Evolutionary conservation across 2,329 filamentous ascomycete species (phyloP).

Genomic region (Grosmannia clavigera): DNA sequence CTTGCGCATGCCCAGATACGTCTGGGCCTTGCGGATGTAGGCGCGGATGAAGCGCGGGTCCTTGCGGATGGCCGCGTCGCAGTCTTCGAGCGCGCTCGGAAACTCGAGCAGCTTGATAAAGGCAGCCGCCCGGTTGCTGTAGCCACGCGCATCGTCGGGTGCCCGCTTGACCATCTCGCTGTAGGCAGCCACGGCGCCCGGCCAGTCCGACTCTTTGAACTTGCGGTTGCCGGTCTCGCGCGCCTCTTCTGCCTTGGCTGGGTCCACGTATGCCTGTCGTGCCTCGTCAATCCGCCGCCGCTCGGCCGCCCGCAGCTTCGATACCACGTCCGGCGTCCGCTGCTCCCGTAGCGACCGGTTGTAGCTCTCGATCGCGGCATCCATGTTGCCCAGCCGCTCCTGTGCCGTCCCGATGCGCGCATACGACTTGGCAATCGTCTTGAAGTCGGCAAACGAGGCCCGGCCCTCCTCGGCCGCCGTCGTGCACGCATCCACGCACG

Average conservation of each 20-base stretch:
- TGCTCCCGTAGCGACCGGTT: slow-evolving; percentile 92
- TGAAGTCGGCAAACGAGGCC: slow-evolving; percentile 86
- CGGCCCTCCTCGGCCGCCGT: slow-evolving; percentile 86
- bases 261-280: slow-evolving; percentile 73
- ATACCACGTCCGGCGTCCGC: slow-evolving; percentile 84
- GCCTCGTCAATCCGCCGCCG: slow-evolving; percentile 69
- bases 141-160: slow-evolving; percentile 83
- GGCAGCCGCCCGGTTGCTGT: slow-evolving; percentile 93
- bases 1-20: slow-evolving; percentile 94
- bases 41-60: slow-evolving; percentile 89
- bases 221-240: slow-evolving; percentile 90
- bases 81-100: slow-evolving; percentile 86
- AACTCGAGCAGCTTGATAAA: slow-evolving; percentile 96
- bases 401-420: slow-evolving; percentile 89
- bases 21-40: slow-evolving; percentile 92
- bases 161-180: slow-evolving; percentile 94
- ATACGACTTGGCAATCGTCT: slow-evolving; percentile 96
- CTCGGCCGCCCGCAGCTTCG: slow-evolving; percentile 84
- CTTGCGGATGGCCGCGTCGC: slow-evolving; percentile 78
- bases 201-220: slow-evolving; percentile 96
- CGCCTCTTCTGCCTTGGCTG: slow-evolving; percentile 86
- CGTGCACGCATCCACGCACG: slow-evolving; percentile 73
- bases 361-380: slow-evolving; percentile 76
- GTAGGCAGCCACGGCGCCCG: slow-evolving; percentile 87
- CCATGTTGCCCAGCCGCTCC: slow-evolving; percentile 75